A percentile compares a stretch with the other conserved stretches of the same genome.
Conservation (phyloP, 2,329 filamentous ascomycete species). For the Verticillium longisporum region DNA sequence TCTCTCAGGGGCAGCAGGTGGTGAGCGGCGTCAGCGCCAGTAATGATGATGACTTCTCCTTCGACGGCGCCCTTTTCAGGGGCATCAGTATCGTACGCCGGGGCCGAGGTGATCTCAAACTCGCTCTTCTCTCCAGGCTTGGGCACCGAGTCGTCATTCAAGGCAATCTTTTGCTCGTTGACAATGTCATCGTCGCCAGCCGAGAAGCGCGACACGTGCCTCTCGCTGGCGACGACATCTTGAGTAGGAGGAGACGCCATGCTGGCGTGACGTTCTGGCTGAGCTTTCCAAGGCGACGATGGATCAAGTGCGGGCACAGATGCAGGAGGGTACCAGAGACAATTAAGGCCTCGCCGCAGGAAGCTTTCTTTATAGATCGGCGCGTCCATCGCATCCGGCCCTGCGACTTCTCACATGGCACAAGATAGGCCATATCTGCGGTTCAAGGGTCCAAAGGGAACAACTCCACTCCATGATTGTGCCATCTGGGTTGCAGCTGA, state of each 20-base stretch:
- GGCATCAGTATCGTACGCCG: neutral
- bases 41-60: constrained; percentile 40
- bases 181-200: neutral
- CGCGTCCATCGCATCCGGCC: too few species aligned
- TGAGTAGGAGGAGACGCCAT: neutral
- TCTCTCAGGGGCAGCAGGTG: constrained; percentile 45
- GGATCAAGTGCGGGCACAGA: neutral
- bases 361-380: neutral
- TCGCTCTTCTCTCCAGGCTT: neutral
- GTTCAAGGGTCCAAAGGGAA: too few species aligned
- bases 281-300: neutral
- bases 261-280: neutral
- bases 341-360: too few species aligned
- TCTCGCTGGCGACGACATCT: neutral
- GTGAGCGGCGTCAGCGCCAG: constrained; percentile 40
- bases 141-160: neutral
- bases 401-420: too few species aligned
- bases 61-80: constrained; percentile 20
- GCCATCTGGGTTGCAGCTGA: too few species aligned
- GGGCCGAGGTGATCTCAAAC: neutral
- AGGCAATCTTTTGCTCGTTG: neutral
- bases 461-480: too few species aligned
- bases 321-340: neutral
- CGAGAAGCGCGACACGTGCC: neutral
- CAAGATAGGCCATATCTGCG: too few species aligned